phyloP scores from a whole-genome alignment of 768 basidiomycete genomes.

The Piloderma croceum region DNA sequence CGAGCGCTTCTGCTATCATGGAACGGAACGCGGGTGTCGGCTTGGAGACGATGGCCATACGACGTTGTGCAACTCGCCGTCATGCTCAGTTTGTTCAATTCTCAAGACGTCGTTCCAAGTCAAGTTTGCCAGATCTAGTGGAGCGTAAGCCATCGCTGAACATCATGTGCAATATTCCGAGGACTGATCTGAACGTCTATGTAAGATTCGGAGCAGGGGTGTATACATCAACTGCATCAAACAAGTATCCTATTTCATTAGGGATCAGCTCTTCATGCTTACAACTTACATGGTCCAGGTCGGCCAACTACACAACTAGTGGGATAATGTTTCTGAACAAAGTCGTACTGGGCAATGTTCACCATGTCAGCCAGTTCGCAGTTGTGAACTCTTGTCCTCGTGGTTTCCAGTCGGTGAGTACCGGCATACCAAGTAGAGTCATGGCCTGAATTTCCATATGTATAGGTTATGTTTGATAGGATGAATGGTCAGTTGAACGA shows the following conservation, averaged over 20 bases:
- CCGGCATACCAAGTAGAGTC: background rate
- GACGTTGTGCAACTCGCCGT: constrained; percentile 14
- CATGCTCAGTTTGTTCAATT: constrained; percentile 21
- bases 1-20: constrained; percentile 16
- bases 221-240: constrained; percentile 8
- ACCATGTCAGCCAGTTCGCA: constrained; percentile 2
- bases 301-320: constrained; percentile 1
- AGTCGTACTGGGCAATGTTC: constrained; percentile 6
- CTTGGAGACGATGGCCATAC: constrained; percentile 20
- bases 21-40: constrained; percentile 16
- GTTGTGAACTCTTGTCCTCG: constrained; percentile 3
- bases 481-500: constrained; percentile 6
- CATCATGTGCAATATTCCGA: background rate
- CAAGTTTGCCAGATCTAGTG: background rate
- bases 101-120: constrained; percentile 7
- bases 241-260: constrained; percentile 6
- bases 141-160: constrained; percentile 3
- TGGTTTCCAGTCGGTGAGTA: constrained; percentile 8
- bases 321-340: constrained; percentile 6
- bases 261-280: background rate
- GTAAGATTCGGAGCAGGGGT: too few species aligned
- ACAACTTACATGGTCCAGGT: constrained; percentile 2
- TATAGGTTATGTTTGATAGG: constrained; percentile 7
- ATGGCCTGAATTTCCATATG: background rate
- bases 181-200: background rate